Percentiles rank a stretch among this genome's conserved stretches.
phyloP scores from a whole-genome alignment of 495 filamentous ascomycete genomes.

The Aspergillus kassunensis region DNA sequence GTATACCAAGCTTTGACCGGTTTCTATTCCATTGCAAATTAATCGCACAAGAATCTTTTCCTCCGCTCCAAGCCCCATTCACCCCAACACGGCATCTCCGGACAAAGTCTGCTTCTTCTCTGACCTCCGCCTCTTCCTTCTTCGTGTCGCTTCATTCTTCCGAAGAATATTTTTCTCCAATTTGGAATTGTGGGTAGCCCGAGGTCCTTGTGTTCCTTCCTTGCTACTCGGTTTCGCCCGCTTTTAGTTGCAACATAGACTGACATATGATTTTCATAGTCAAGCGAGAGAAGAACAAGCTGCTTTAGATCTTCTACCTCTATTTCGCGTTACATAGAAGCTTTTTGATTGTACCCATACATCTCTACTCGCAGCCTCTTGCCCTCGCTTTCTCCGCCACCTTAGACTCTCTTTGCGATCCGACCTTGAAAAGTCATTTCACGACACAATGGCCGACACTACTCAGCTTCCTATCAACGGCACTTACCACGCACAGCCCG shows the following conservation, averaged over 20 bases:
- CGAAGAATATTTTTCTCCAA: constrained; percentile 20
- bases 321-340: constrained; percentile 7
- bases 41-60: constrained; percentile 32
- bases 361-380: background rate
- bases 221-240: background rate
- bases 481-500: constrained; percentile 40
- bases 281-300: constrained; percentile 17
- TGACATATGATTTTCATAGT: constrained; percentile 14
- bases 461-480: constrained; percentile 44
- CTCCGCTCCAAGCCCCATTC: constrained; percentile 13
- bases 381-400: background rate
- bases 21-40: constrained; percentile 6
- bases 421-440: constrained; percentile 15
- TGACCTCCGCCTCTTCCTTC: background rate
- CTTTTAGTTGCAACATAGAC: constrained; percentile 5
- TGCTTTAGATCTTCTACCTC: constrained; percentile 4
- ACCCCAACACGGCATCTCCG: constrained; percentile 6
- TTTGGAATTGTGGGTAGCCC: constrained; percentile 33
- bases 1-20: background rate
- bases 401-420: constrained; percentile 16
- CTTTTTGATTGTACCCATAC: constrained; percentile 8
- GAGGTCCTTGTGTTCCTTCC: constrained; percentile 5
- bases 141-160: constrained; percentile 21
- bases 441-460: constrained; percentile 42
- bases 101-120: constrained; percentile 17